Base-by-base conservation (phyloP, 371 early-diverging fungal species). In the Smittium mucronatum region DNA sequence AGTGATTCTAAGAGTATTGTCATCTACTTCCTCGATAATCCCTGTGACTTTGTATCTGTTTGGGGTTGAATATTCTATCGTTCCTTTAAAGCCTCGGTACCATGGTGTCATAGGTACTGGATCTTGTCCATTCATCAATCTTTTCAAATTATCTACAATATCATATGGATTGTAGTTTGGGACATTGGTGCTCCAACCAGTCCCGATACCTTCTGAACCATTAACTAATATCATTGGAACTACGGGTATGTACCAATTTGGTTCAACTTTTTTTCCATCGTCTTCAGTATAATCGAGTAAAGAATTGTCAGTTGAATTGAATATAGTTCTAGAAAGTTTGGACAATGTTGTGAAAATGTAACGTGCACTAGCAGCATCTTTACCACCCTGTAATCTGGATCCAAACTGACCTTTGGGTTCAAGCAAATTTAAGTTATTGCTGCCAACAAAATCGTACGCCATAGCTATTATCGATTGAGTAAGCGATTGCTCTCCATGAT, bases 141-240 rank as follows among this genome's bases (percentile, higher is more conserved):
- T 86, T n/a, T 82, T 74, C 34, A 99, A 69, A 73, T 99, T 99
- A 30, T 87, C 84, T 1, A 95, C 88, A 66, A 99, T 86, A 68
- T 99, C 99, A n/a, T 75, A 75, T 1, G 99, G 99, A 75, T 94
- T 95, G 77, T 89, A 93, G 76, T 87, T 88, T 58, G 93, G 93
- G 68, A 93, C 87, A 47, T 67, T 81, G 0, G 93, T 87, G 75
- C 89, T 90, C 93, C 92, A 93, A 8, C 90, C 99, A 17, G 99
- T 99, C 36, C 99, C 99, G 70, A 99, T 99, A 72, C 99, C 99
- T 33, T 97, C 95, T 0, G 92, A 86, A 33, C 99, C 99, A 78
- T 99, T 99, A 11, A 99, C 86, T 28, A 99, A 81, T 0, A 99
- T 86, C 93, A 98, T 90, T 0, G 99, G 99, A 1, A 99, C 75